A percentile compares a stretch with the other conserved stretches of the same genome.
Conservation (phyloP, 192 early-diverging fungal genomes). For the Podila clonocystis region DNA sequence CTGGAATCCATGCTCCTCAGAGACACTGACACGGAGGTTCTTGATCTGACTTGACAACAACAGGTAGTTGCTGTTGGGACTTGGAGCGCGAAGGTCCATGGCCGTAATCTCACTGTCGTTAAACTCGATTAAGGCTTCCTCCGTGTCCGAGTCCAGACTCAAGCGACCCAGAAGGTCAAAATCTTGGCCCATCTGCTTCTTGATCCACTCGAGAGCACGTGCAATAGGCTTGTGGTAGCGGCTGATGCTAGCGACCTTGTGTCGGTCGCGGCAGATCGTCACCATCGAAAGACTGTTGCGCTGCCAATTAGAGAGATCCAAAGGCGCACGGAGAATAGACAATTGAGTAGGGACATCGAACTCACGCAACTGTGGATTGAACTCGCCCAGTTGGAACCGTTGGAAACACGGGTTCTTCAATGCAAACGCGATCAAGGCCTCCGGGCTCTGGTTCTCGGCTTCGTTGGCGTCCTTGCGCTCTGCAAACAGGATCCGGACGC, state of each 20-base stretch:
- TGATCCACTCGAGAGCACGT: conserved; percentile 11
- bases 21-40: conserved; percentile 4
- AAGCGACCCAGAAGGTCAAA: background rate
- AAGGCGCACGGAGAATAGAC: background rate
- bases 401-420: background rate
- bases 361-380: background rate
- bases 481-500: conserved; percentile 11
- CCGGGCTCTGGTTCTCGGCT: background rate
- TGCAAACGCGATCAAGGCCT: conserved; percentile 8
- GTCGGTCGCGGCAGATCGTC: conserved; percentile 6
- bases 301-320: conserved; percentile 12
- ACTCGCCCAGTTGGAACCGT: conserved; percentile 10
- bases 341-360: conserved; percentile 7
- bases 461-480: background rate
- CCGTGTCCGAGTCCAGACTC: background rate
- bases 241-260: conserved; percentile 1
- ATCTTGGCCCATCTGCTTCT: conserved; percentile 5
- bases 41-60: conserved; percentile 9
- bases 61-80: conserved; percentile 9
- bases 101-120: conserved; percentile 6
- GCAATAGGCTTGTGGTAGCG: conserved; percentile 3
- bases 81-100: background rate
- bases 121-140: conserved; percentile 13
- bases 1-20: background rate
- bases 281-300: conserved; percentile 13